Evolutionary conservation across 495 filamentous ascomycete genomes (phyloP).

Genomic region (Penicillium egyptiacum): DNA sequence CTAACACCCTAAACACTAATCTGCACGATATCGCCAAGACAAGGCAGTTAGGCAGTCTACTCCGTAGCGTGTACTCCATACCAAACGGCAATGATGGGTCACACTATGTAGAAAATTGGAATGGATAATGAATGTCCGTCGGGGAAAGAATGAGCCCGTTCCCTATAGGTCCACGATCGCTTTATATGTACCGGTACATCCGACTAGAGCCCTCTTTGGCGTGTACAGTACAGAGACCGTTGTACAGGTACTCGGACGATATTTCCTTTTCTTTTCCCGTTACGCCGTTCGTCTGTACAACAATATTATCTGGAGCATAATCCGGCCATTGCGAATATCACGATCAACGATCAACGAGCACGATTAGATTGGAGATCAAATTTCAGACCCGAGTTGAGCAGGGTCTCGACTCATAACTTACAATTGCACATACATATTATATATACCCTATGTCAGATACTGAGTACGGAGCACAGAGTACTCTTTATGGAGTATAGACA

Average conservation of each 20-base stretch:
- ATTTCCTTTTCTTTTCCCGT: background rate
- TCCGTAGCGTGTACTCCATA: background rate
- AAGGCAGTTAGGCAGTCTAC: background rate
- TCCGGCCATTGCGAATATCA: background rate
- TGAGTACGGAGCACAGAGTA: background rate
- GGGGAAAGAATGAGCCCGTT: conserved; percentile 1
- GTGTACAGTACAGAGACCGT: background rate
- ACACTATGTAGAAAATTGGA: conserved; percentile 16
- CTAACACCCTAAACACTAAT: background rate
- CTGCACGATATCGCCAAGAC: background rate
- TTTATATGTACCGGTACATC: background rate
- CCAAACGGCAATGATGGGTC: background rate
- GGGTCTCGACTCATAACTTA: background rate
- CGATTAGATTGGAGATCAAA: background rate
- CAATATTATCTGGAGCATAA: background rate
- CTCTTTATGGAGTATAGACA: background rate
- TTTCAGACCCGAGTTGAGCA: background rate
- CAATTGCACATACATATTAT: background rate
- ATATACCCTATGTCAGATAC: background rate
- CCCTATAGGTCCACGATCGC: background rate
- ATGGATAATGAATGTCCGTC: background rate
- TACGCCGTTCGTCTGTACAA: background rate
- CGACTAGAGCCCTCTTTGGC: background rate
- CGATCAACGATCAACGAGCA: background rate
- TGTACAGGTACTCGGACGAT: background rate